Conservation (phyloP, 1,139 yeast species). For the Yamadazyma oceani region DNA sequence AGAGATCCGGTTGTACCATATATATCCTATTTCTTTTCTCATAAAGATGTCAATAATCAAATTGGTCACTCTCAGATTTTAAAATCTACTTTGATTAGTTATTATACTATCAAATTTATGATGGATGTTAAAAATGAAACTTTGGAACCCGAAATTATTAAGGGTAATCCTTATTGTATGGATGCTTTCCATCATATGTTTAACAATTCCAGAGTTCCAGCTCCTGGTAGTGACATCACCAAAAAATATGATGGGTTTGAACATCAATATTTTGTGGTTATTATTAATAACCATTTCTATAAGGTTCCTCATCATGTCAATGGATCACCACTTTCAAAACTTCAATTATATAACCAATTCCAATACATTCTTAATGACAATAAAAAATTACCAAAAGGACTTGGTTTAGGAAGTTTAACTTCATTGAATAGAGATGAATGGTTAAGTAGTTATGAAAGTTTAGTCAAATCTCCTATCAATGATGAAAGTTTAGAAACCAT, state of each 20-base stretch:
- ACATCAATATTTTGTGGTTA: slow-evolving; percentile 71
- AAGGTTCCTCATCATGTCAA: slow-evolving; percentile 68
- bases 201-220: slow-evolving; percentile 83
- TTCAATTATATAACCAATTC: slow-evolving; percentile 68
- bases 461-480: slow-evolving; percentile 58
- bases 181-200: slow-evolving; percentile 90
- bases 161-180: slow-evolving; percentile 87
- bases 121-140: slow-evolving; percentile 56
- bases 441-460: slow-evolving; percentile 59
- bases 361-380: slow-evolving; percentile 51
- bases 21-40: slow-evolving; percentile 87
- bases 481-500: slow-evolving; percentile 63
- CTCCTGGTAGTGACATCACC: slow-evolving; percentile 57
- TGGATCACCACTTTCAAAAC: slow-evolving; percentile 57
- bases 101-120: slow-evolving; percentile 57
- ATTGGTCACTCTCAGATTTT: slow-evolving; percentile 70
- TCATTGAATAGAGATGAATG: slow-evolving; percentile 86
- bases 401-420: slow-evolving; percentile 77
- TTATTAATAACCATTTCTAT: slow-evolving; percentile 78
- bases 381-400: slow-evolving; percentile 41
- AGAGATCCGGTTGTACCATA: slow-evolving; percentile 93
- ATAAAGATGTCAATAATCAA: slow-evolving; percentile 60
- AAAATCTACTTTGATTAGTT: slow-evolving; percentile 67
- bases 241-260: slow-evolving; percentile 47
- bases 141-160: slow-evolving; percentile 77